Conservation (phyloP, 2,329 filamentous ascomycete genomes). For the Allantophomopsis lycopodina region DNA sequence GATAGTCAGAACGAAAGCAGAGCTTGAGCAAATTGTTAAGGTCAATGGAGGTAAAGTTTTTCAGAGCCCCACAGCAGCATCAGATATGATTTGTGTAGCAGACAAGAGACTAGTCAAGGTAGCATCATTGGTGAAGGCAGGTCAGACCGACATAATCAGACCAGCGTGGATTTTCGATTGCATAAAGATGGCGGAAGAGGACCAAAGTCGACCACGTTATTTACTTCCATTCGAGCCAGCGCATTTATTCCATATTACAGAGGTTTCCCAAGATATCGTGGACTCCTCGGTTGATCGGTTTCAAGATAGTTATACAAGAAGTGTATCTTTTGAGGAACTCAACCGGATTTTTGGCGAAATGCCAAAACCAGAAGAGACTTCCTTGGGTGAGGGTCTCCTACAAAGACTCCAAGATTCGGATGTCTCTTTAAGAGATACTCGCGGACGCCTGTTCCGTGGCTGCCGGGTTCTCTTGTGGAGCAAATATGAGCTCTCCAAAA, state of each 20-base stretch:
- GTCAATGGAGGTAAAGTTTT: constrained; percentile 68
- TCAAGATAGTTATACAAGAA: constrained; percentile 71
- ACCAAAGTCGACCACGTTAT: constrained; percentile 34
- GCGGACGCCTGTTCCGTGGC: constrained; percentile 36
- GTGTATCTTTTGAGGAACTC: constrained; percentile 53
- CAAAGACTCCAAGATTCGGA: constrained; percentile 36
- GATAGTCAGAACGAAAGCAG: constrained; percentile 59
- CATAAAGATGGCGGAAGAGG: constrained; percentile 34
- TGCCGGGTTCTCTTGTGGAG: constrained; percentile 27
- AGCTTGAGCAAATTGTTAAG: constrained; percentile 73
- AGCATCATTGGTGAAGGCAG: constrained; percentile 64
- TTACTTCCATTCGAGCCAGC: constrained; percentile 46
- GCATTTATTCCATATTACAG: constrained; percentile 61
- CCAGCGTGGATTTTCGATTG: constrained; percentile 73
- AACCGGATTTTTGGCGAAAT: constrained; percentile 32
- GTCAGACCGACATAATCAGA: constrained; percentile 57
- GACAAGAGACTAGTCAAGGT: constrained; percentile 75
- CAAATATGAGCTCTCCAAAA: constrained; percentile 9
- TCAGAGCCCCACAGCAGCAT: constrained; percentile 52
- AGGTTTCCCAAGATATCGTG: constrained; percentile 37
- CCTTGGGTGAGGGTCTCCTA: constrained; percentile 29
- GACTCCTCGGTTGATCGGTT: constrained; percentile 57
- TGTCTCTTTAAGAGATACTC: constrained; percentile 21
- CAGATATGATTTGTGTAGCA: constrained; percentile 58
- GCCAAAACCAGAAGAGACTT: constrained; percentile 20